Percentiles rank a stretch among this genome's conserved stretches.
These are phyloP conservation scores for Tetradesmus obliquus DNA, from an alignment of 139 green algal species.

Conservation along the genomic window DNA sequence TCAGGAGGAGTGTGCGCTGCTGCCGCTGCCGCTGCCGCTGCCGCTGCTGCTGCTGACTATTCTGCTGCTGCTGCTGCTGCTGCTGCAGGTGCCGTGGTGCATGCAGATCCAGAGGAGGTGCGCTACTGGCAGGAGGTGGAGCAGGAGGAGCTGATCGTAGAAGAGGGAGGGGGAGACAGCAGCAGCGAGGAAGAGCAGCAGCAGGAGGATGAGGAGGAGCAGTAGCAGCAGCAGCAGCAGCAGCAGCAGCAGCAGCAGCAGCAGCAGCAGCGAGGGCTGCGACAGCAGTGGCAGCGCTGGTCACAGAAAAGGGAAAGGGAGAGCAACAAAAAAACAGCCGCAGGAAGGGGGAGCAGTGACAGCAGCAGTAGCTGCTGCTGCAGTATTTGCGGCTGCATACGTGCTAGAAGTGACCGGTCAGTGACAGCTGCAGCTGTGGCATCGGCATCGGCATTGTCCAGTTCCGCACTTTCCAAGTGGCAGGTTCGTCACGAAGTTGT, in stretches of 20 bases:
- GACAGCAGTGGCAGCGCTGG: no score
- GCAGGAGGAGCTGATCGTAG: background rate
- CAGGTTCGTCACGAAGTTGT: no score
- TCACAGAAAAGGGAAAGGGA: no score
- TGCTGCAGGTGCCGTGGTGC: background rate
- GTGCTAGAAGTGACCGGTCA: no score
- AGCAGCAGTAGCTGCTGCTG: background rate
- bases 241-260: no score
- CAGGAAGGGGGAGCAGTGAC: background rate
- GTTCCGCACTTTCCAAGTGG: no score
- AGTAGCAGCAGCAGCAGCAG: background rate
- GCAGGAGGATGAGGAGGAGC: background rate
- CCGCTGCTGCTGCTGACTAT: background rate
- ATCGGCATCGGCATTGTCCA: no score
- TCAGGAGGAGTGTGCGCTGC: background rate
- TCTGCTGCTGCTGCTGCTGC: slow-evolving; percentile 2
- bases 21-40: background rate
- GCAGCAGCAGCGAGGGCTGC: no score
- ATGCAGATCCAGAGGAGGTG: background rate
- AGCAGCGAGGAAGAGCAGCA: background rate
- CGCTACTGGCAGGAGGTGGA: background rate
- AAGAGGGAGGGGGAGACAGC: background rate
- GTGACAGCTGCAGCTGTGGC: no score
- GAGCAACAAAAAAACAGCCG: no score
- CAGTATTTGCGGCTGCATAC: no score